phyloP scores from a whole-genome alignment of 2,329 filamentous ascomycete species.

The Fusarium albidum region DNA sequence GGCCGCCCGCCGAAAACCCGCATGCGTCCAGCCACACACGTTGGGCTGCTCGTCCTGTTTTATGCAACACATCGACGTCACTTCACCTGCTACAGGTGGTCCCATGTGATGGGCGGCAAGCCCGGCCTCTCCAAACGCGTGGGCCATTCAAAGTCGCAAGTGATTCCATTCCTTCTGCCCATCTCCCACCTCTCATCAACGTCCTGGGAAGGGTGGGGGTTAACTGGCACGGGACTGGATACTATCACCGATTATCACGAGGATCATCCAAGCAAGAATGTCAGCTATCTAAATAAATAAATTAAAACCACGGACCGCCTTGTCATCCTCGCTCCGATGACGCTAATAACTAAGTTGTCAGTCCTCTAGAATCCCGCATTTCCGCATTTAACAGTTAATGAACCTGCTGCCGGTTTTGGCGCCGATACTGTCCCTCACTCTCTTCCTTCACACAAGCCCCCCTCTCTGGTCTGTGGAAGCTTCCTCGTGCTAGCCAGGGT shows the following conservation, averaged over 20 bases:
- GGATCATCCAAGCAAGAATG: not conserved
- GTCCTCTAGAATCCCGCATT: not conserved
- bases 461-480: too few relatives aligned
- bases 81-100: conserved; percentile 17
- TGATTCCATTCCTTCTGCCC: not conserved
- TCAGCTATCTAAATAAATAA: conserved; percentile 4
- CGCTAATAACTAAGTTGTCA: not conserved
- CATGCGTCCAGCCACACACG: conserved; percentile 6
- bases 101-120: conserved; percentile 34
- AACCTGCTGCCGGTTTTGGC: not conserved
- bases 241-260: not conserved
- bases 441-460: conserved; percentile 4
- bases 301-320: not conserved
- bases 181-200: not conserved
- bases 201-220: too few relatives aligned
- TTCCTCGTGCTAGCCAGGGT: too few relatives aligned
- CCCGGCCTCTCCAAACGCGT: conserved; percentile 22
- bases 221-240: too few relatives aligned
- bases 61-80: conserved; percentile 31
- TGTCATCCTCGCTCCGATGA: not conserved
- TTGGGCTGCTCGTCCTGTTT: not conserved
- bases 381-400: not conserved
- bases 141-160: conserved; percentile 16
- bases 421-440: conserved; percentile 1
- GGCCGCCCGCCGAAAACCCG: conserved; percentile 3